Base-by-base conservation (phyloP, 2,329 filamentous ascomycete genomes). In the Colletotrichum navitas region DNA sequence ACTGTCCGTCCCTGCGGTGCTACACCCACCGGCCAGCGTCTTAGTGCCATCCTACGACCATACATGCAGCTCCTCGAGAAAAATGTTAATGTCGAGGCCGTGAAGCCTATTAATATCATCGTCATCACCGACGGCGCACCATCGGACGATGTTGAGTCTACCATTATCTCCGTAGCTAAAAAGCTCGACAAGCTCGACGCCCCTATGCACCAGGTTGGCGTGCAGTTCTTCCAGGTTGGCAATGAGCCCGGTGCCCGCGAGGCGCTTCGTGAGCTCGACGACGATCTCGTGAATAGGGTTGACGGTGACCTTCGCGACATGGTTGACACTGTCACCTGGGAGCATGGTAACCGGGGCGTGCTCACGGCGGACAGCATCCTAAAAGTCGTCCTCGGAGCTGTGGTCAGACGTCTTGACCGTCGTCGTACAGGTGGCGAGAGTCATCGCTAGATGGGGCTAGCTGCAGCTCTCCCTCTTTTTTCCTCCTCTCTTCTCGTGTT, bases 181-280 rank as follows among this genome's bases (percentile, higher is more conserved):
- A 90, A 89, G 77, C 88, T 98, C 41, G 92, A 96, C 77, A 81
- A 81, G 63, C 80, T 92, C 10, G 86, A 91, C 11, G 94, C 94
- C 0, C 90, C 92, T 5, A 87, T 91, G 0, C 93, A 93, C 85
- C 96, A 98, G 83, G 85, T 98, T 11, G 95, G 95, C 43, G 90
- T 98, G 68, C 95, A 98, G 80, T 98, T 98, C 84, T 97, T 98
- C 85, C 95, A 98, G 82, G 93, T 98, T 55, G 95, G 96, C 68
- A 86, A 88, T 61, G 93, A 97, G 75, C 78, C 82, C 0, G 83
- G 81, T 0, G 95, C 95, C 0, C 85, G 86, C 1, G 81, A 85
- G 74, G 90, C 92, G 66, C 84, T 98, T 49, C 83, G 88, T 75
- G 86, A 91, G 58, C 85, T 98, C 10, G 95, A 98, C 78, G 93